A percentile compares a stretch with the other conserved stretches of the same genome.
phyloP scores from a whole-genome alignment of 2,329 filamentous ascomycete species.

The Fusarium austroafricanum region DNA sequence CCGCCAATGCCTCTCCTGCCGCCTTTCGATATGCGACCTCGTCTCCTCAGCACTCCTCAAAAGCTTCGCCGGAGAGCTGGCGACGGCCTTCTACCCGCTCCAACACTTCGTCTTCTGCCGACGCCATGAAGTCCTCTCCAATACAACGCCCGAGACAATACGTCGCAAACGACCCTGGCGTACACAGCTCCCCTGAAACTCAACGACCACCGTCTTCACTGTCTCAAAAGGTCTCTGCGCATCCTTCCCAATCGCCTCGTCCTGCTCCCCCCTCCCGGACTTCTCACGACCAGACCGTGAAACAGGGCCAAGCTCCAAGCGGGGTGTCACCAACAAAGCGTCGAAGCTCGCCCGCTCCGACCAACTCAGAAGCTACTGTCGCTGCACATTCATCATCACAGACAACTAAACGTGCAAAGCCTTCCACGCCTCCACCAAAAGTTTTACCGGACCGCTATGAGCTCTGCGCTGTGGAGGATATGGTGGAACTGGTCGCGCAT shows the following conservation, averaged over 20 bases:
- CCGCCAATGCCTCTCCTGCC: constrained; percentile 65
- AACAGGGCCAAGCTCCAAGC: constrained; percentile 30
- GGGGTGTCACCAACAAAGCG: constrained; percentile 52
- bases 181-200: constrained; percentile 37
- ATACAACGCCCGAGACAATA: constrained; percentile 42
- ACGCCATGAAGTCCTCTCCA: constrained; percentile 46
- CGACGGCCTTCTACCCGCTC: constrained; percentile 46
- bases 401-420: constrained; percentile 65
- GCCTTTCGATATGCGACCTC: constrained; percentile 54
- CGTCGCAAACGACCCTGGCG: constrained; percentile 40
- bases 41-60: constrained; percentile 45
- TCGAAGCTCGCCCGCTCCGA: constrained; percentile 44
- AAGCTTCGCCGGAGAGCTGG: constrained; percentile 42
- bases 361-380: constrained; percentile 47
- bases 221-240: constrained; percentile 39
- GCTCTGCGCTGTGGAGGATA: constrained; percentile 81
- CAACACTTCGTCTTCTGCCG: constrained; percentile 31
- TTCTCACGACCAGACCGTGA: constrained; percentile 26
- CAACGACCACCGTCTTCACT: constrained; percentile 35
- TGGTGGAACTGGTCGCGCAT: constrained; percentile 90
- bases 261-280: constrained; percentile 29
- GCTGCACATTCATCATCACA: constrained; percentile 43
- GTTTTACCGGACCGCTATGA: constrained; percentile 81
- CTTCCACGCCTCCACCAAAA: constrained; percentile 64
- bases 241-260: constrained; percentile 38